These are phyloP conservation scores for Cubamyces lactineus DNA, from an alignment of 768 basidiomycete species.

Conservation along the genomic window DNA sequence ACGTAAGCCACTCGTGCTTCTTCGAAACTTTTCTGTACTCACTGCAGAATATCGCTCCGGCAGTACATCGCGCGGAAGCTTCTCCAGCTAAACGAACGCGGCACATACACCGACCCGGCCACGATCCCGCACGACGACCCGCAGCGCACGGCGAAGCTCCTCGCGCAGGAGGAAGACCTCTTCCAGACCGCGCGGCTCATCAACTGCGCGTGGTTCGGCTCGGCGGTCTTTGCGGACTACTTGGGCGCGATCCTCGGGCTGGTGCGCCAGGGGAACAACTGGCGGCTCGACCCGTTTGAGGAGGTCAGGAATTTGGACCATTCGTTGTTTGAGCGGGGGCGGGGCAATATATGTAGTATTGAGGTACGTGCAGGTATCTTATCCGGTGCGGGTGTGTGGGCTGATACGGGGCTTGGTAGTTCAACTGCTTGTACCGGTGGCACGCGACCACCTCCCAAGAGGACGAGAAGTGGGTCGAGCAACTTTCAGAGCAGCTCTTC, in stretches of 20 bases:
- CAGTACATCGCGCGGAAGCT: constrained; percentile 82
- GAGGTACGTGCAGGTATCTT: constrained; percentile 52
- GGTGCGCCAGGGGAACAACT: constrained; percentile 70
- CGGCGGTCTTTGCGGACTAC: constrained; percentile 83
- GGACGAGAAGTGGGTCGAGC: constrained; percentile 71
- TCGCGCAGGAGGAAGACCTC: constrained; percentile 52
- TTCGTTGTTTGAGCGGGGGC: constrained; percentile 73
- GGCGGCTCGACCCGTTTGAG: constrained; percentile 81
- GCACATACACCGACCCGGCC: constrained; percentile 59
- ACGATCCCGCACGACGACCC: constrained; percentile 38
- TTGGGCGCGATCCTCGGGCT: constrained; percentile 82
- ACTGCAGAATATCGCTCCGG: neutral
- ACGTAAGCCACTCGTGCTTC: constrained; percentile 50
- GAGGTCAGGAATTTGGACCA: constrained; percentile 70
- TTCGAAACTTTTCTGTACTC: neutral
- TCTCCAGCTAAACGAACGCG: constrained; percentile 80
- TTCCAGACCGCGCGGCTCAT: constrained; percentile 81
- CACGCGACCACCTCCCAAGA: constrained; percentile 76
- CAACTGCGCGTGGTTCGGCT: constrained; percentile 82
- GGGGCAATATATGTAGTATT: constrained; percentile 81
- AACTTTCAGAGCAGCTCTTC: constrained; percentile 56
- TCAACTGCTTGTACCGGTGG: constrained; percentile 87
- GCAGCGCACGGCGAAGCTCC: constrained; percentile 38
- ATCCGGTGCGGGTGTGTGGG: neutral
- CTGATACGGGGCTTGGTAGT: constrained; percentile 43